Base-by-base conservation (phyloP, 768 basidiomycete genomes). In the Cyathus striatus region DNA sequence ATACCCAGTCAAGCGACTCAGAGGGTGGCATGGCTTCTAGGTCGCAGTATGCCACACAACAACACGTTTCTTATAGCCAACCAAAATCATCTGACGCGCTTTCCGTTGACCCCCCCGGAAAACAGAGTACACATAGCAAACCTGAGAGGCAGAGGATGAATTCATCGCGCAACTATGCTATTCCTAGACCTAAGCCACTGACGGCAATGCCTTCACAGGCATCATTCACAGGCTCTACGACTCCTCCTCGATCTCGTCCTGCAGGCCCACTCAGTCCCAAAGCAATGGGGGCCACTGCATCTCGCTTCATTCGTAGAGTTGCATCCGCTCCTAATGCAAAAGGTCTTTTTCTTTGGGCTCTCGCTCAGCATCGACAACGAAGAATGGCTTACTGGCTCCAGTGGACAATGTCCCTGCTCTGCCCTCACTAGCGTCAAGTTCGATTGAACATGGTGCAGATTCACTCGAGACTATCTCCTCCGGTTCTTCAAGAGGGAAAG, bases 281-380 rank as follows among this genome's bases (percentile, higher is more conserved):
- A 54, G 72, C 76, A 17, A 77, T 90, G 65, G 72, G 81, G 40
- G 81, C 82, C 13, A 80, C 82, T 0, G 87, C 90, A 6, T 79
- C 88, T 38, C 84, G 94, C 25, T 93, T 97, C 67, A 83, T 98
- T 23, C 85, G 95, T 41, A 83, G 95, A 38, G 95, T 98, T 37
- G 92, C 94, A 3, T 96, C 92, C 6, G 94, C 96, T 2, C 95
- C 95, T 2, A 99, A 97, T 58, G 86, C 93, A 24, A 98, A 97
- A 60, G 87, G 85, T 22, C 72, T 99, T 23, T 98, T 61, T 69
- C 72, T 27, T 65, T 79, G 35, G 66, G 76, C 43, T 72, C 79
- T 33, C 76, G 81, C 20, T 76, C 78, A 16, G 55, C 74, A 3
- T 70, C 75, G 23, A 79, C 78, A 2, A 84, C 82, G 22, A 86